Evolutionary conservation across 2,329 filamentous ascomycete genomes (phyloP).

Genomic region (Xylaria sp.): DNA sequence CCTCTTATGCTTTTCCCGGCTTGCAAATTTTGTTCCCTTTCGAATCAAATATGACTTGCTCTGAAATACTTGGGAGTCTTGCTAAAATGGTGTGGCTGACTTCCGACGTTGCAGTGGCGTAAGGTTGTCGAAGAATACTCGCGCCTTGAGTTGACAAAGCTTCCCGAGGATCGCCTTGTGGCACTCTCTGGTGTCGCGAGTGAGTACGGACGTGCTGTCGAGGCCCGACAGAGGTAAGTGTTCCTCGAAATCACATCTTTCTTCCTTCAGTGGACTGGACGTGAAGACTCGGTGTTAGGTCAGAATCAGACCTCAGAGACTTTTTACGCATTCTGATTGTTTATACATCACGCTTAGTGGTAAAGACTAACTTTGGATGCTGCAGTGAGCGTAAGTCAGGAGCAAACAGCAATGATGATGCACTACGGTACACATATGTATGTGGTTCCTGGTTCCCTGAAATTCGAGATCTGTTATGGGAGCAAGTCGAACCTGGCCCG

Average conservation of each 20-base stretch:
- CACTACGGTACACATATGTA: constrained; percentile 2
- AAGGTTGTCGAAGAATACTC: constrained; percentile 27
- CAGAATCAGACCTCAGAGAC: background rate
- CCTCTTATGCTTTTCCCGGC: background rate
- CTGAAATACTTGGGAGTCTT: background rate
- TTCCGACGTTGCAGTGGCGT: constrained; percentile 10
- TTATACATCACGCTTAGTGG: background rate
- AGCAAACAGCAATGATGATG: background rate
- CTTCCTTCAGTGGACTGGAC: background rate
- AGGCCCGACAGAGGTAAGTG: background rate
- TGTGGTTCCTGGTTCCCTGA: constrained; percentile 16
- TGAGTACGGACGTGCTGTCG: constrained; percentile 24
- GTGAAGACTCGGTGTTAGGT: background rate
- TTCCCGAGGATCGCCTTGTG: constrained; percentile 27
- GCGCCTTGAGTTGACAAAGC: constrained; percentile 23
- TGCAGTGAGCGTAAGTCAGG: background rate
- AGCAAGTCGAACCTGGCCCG: constrained; percentile 15
- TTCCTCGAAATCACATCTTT: background rate
- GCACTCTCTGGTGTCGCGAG: constrained; percentile 29
- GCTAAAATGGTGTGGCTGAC: background rate
- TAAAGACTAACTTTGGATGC: background rate
- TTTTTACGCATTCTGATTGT: background rate
- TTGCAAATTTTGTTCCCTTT: background rate
- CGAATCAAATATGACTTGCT: background rate
- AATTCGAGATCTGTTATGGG: constrained; percentile 18